Conservation (phyloP, 306 rosid species). For the Cucumis cinereus region DNA sequence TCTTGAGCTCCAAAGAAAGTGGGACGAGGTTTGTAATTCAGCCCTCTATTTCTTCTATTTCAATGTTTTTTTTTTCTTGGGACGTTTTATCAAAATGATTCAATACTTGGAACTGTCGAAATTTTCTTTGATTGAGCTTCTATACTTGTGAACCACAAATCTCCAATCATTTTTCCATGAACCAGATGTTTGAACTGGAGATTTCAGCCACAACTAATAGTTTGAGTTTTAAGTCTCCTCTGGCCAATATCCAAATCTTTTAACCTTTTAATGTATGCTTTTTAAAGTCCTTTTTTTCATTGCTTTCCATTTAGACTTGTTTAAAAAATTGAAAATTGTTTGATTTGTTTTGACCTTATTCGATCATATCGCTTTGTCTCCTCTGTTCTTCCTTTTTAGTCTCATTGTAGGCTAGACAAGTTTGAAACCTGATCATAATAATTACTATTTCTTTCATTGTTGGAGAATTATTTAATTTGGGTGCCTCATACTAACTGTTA, state of each 20-base stretch:
- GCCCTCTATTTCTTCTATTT: not conserved
- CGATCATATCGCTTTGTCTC: not conserved
- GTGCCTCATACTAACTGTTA: not conserved
- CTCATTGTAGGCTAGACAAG: not conserved
- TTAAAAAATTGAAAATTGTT: not conserved
- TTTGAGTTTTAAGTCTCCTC: not conserved
- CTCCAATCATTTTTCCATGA: not conserved
- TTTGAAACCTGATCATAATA: not conserved
- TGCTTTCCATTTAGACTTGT: not conserved
- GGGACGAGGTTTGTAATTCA: slow-evolving; percentile 56
- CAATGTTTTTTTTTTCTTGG: not conserved
- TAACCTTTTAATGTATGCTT: not conserved
- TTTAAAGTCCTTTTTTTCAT: not conserved
- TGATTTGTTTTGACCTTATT: not conserved
- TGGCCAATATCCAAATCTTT: not conserved
- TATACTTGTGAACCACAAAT: not conserved
- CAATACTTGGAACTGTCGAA: not conserved
- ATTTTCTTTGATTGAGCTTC: not conserved
- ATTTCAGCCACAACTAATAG: not conserved
- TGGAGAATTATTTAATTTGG: not conserved
- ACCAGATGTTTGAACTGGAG: not conserved
- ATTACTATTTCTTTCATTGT: not conserved
- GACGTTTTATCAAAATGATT: not conserved
- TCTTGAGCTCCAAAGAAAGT: slow-evolving; percentile 73
- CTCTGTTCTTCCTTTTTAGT: not conserved